A percentile compares a stretch with the other conserved stretches of the same genome.
phyloP scores from a whole-genome alignment of 2,329 filamentous ascomycete genomes.

The Colletotrichum sp. region DNA sequence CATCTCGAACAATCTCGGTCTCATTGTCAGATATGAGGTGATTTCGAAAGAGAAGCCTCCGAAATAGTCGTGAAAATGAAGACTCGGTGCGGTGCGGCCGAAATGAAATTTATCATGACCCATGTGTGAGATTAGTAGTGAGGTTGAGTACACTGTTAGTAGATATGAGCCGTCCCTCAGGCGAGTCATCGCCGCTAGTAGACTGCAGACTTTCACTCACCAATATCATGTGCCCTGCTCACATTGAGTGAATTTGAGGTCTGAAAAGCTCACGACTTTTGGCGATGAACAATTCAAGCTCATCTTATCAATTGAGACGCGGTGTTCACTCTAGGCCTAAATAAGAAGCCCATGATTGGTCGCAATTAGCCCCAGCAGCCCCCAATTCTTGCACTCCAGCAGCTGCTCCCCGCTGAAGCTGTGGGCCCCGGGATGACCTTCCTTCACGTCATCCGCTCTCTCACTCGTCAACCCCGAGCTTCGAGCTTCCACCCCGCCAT shows the following conservation, averaged over 20 bases:
- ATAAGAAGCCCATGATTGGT: slow-evolving; percentile 1
- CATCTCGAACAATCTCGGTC: no score
- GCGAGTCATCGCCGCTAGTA: not conserved
- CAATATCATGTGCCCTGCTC: not conserved
- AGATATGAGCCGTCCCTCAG: not conserved
- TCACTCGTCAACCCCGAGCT: not conserved
- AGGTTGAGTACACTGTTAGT: not conserved
- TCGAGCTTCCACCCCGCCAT: not conserved
- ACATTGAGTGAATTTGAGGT: not conserved
- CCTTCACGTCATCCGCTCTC: not conserved
- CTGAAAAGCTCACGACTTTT: not conserved
- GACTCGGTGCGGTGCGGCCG: no score
- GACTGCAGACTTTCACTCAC: not conserved
- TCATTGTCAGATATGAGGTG: no score
- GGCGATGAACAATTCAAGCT: not conserved
- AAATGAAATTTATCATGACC: no score
- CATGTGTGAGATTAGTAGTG: not conserved
- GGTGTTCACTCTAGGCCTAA: not conserved
- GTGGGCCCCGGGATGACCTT: not conserved
- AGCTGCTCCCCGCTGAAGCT: not conserved
- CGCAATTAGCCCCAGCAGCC: not conserved
- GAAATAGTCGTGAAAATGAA: not conserved
- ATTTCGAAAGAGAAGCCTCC: not conserved
- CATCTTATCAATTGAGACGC: not conserved
- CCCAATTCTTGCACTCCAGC: not conserved